Evolutionary conservation across 371 early-diverging fungal genomes (phyloP), one percentile per base, ranked within the genome.

Genomic region (Chytridium lagenaria): DNA sequence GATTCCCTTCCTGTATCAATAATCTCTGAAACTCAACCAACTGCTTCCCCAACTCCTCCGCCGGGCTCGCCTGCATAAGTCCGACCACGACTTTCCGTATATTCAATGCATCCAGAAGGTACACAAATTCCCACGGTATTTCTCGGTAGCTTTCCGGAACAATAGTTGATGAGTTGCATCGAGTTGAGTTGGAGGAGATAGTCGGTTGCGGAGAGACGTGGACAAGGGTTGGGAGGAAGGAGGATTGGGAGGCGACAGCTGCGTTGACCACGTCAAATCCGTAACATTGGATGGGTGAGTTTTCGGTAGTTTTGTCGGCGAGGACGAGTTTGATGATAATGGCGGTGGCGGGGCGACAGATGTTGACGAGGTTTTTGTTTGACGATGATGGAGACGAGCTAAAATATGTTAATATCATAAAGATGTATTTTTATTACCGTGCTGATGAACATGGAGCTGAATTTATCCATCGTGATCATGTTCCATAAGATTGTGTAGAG

Each of bases 281-380:
- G 68, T 84, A 83, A 74, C 84, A 81, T 68, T 77, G 79, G 19
- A 82, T 76, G 38, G 81, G 75, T 38, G 79, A 44, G 73, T 78
- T 50, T 77, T 71, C 61, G 70, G 77, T 55, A 72, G 34, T 74
- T 50, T 80, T 72, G 68, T 87, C 85, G 33, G 89, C 85, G 51
- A 82, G 81, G 10, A 89, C 86, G 1, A 92, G 76, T 70, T 90
- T 90, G 70, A 89, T 85, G 36, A 92, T 79, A 50, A 91, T 86
- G 1, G 90, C 88, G 0, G 90, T 91, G 10, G 90, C 91, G 0
- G 93, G 93, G 3, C 91, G 84, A 75, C 89, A 89, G 71, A 92
- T 87, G 28, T 90, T 92, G 7, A 90, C 89, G 30, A 91, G 81
- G 26, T 86, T n/a, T 87, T 76, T 92, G 87, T 26, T 81, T 80